These are phyloP conservation scores for Viridothelium virens DNA, from an alignment of 495 filamentous ascomycete species.

Conservation along the genomic window DNA sequence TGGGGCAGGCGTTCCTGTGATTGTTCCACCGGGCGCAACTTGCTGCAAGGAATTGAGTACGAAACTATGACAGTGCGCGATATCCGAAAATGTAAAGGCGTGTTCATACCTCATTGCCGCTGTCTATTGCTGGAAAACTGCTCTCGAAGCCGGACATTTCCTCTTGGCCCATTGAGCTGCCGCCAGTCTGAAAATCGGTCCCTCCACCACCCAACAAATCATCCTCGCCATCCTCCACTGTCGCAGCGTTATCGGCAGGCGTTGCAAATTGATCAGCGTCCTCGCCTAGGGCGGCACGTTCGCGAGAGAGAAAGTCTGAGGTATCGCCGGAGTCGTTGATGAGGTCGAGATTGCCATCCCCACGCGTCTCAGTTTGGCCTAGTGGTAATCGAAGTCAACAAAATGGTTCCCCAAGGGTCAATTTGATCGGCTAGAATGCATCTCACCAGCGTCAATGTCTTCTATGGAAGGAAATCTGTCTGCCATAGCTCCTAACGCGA, in stretches of 20 bases:
- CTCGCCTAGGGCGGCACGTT: conserved; percentile 80
- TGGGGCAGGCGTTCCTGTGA: conserved; percentile 66
- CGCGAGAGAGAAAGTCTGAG: conserved; percentile 80
- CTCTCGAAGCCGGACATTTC: conserved; percentile 71
- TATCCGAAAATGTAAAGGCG: not conserved
- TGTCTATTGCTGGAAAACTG: conserved; percentile 78
- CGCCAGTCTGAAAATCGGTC: conserved; percentile 25
- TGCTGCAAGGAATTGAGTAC: conserved; percentile 43
- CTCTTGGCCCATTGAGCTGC: conserved; percentile 40
- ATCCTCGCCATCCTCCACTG: conserved; percentile 52
- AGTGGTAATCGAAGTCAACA: conserved; percentile 8
- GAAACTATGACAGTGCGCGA: not conserved
- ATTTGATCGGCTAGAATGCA: conserved; percentile 13
- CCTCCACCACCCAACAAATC: conserved; percentile 63
- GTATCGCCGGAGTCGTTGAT: conserved; percentile 41
- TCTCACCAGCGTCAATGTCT: conserved; percentile 84
- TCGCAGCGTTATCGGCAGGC: conserved; percentile 57
- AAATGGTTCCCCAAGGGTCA: not conserved
- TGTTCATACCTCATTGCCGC: conserved; percentile 60
- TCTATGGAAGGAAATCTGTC: conserved; percentile 95
- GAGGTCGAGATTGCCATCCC: conserved; percentile 36
- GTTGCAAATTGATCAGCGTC: conserved; percentile 87
- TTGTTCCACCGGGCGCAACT: conserved; percentile 78
- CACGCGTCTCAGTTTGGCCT: conserved; percentile 53
- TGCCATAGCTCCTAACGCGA: conserved; percentile 56